phyloP scores from a whole-genome alignment of 140 eudicot species.

The Ambrosia hybrid region DNA sequence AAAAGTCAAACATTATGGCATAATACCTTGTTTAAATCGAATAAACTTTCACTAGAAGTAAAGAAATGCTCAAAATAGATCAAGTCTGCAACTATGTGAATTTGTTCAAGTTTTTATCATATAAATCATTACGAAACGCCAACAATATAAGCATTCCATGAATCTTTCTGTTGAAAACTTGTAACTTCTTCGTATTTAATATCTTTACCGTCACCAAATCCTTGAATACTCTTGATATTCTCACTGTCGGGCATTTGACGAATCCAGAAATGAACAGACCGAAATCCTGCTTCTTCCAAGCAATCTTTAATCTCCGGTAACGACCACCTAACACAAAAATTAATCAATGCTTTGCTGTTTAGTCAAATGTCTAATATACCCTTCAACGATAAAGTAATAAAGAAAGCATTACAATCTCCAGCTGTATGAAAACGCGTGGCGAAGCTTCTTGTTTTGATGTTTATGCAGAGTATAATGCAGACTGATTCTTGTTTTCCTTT shows the following conservation, averaged over 20 bases:
- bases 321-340: constrained; percentile 64
- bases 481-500: constrained; percentile 92
- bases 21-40: not conserved
- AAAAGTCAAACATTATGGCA: not conserved
- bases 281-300: constrained; percentile 87
- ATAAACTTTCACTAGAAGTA: not conserved
- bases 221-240: constrained; percentile 59
- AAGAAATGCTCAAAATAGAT: constrained; percentile 7
- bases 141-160: constrained; percentile 94
- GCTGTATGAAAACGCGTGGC: constrained; percentile 91
- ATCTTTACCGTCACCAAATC: constrained; percentile 64
- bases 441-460: constrained; percentile 68
- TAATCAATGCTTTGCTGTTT: not conserved
- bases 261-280: constrained; percentile 84
- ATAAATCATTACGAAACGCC: constrained; percentile 53
- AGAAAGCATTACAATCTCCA: constrained; percentile 77
- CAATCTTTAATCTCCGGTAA: constrained; percentile 95
- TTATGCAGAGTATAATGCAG: constrained; percentile 79
- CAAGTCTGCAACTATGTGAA: constrained; percentile 11
- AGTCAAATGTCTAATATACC: constrained; percentile 4
- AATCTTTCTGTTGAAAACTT: constrained; percentile 86
- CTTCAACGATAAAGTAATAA: not conserved
- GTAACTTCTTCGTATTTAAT: constrained; percentile 84
- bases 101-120: not conserved
- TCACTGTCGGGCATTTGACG: constrained; percentile 86